Percentiles rank a stretch among this genome's conserved stretches.
Evolutionary conservation across 306 rosid species (phyloP).

Genomic region (Carpinus viminea): DNA sequence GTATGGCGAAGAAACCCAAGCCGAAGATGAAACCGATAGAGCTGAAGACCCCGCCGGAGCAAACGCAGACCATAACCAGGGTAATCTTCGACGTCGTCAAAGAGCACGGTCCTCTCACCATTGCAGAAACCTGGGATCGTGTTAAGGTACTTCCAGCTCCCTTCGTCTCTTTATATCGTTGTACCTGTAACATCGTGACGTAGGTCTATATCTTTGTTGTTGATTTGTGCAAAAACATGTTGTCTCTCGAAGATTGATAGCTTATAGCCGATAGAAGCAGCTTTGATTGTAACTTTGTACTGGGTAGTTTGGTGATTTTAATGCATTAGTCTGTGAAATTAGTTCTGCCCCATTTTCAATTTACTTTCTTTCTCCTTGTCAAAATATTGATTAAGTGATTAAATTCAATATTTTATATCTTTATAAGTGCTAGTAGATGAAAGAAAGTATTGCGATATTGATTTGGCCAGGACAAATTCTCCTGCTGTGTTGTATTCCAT

Average conservation of each 20-base stretch:
- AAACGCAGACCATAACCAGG: slow-evolving; percentile 71
- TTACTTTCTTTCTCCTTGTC: background rate
- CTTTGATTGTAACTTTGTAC: background rate
- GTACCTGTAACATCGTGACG: background rate
- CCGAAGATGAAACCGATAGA: slow-evolving; percentile 67
- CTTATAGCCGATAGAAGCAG: background rate
- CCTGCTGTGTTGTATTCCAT: too few species aligned
- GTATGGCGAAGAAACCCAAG: slow-evolving; percentile 63
- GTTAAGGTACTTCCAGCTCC: slow-evolving; percentile 46
- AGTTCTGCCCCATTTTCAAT: background rate
- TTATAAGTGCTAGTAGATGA: too few species aligned
- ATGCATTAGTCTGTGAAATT: background rate
- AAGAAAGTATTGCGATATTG: too few species aligned
- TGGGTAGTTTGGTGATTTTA: background rate
- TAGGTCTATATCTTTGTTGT: background rate
- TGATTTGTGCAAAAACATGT: background rate
- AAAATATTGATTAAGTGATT: too few species aligned
- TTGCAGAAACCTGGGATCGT: slow-evolving; percentile 78
- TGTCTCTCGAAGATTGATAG: background rate
- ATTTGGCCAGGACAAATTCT: too few species aligned
- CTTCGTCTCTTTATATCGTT: background rate
- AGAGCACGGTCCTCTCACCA: slow-evolving; percentile 90
- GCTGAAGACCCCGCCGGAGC: slow-evolving; percentile 77
- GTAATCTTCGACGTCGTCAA: slow-evolving; percentile 66
- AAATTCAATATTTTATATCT: too few species aligned